Evolutionary conservation across 495 filamentous ascomycete species (phyloP).

Genomic region (Diplogelasinospora grovesii): DNA sequence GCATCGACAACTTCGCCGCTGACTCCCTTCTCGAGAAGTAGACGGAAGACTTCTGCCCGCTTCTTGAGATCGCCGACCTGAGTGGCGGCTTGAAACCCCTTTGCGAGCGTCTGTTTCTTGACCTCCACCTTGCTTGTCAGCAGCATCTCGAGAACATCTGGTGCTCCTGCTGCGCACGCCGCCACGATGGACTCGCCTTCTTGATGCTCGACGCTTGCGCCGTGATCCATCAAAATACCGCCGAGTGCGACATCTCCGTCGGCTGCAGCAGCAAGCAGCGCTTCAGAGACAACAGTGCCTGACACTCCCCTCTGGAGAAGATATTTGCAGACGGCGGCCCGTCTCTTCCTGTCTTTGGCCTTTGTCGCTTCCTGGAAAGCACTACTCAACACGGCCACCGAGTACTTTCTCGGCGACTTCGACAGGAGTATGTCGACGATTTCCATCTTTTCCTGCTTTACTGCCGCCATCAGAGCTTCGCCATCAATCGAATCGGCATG

Average conservation of each 20-base stretch:
- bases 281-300: constrained; percentile 30
- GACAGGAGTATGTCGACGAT: constrained; percentile 32
- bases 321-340: constrained; percentile 26
- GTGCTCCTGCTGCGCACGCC: constrained; percentile 33
- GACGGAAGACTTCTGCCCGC: constrained; percentile 33
- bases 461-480: constrained; percentile 31
- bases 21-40: constrained; percentile 35
- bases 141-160: constrained; percentile 36
- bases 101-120: constrained; percentile 27
- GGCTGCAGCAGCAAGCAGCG: constrained; percentile 33
- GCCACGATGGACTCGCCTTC: constrained; percentile 40
- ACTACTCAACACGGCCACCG: constrained; percentile 19
- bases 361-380: constrained; percentile 29
- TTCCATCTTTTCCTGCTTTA: constrained; percentile 29
- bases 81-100: constrained; percentile 39
- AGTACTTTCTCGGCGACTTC: constrained; percentile 21
- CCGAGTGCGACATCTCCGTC: constrained; percentile 40
- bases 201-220: constrained; percentile 37
- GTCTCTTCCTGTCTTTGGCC: constrained; percentile 19
- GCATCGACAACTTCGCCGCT: constrained; percentile 35
- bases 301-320: constrained; percentile 33
- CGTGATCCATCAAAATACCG: constrained; percentile 32
- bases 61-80: constrained; percentile 33
- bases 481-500: constrained; percentile 36
- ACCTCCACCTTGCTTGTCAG: constrained; percentile 24